Evolutionary conservation across 2,329 filamentous ascomycete genomes (phyloP).

Genomic region (Apiospora rasikravindrae): DNA sequence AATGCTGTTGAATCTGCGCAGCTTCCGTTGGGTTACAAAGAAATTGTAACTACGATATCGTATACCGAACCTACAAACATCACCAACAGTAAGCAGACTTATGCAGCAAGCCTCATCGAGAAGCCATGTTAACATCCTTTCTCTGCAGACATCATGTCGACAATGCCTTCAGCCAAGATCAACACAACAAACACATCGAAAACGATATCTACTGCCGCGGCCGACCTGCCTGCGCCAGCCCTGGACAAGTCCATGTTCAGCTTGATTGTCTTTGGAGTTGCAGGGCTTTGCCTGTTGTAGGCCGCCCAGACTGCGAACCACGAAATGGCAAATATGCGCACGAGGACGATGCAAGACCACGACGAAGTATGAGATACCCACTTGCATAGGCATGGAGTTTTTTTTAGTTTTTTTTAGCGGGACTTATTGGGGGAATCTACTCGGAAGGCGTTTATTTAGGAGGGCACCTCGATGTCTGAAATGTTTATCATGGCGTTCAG

Average conservation of each 20-base stretch:
- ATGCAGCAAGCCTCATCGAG: background rate
- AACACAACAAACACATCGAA: background rate
- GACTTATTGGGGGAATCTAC: background rate
- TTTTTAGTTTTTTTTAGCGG: background rate
- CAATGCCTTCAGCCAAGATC: conserved; percentile 19
- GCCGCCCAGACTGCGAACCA: background rate
- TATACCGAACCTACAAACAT: conserved; percentile 21
- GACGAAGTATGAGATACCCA: conserved; percentile 23
- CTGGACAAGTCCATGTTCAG: conserved; percentile 28
- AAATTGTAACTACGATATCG: conserved; percentile 19
- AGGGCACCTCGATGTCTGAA: conserved; percentile 10
- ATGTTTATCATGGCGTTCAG: background rate
- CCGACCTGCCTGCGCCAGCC: conserved; percentile 23
- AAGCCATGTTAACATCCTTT: background rate
- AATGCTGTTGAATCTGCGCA: conserved; percentile 16
- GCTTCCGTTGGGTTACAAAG: conserved; percentile 15
- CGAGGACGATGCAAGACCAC: background rate
- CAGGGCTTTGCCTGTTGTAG: conserved; percentile 26
- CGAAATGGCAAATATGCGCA: background rate
- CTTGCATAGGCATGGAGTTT: conserved; percentile 19
- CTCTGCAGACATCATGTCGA: conserved; percentile 1
- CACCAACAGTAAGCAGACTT: conserved; percentile 20
- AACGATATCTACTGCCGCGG: conserved; percentile 19
- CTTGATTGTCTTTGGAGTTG: conserved; percentile 26
- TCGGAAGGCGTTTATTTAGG: conserved; percentile 20